Evolutionary conservation across 2,329 filamentous ascomycete species (phyloP).

Genomic region (Domatiomyces catenatus): DNA sequence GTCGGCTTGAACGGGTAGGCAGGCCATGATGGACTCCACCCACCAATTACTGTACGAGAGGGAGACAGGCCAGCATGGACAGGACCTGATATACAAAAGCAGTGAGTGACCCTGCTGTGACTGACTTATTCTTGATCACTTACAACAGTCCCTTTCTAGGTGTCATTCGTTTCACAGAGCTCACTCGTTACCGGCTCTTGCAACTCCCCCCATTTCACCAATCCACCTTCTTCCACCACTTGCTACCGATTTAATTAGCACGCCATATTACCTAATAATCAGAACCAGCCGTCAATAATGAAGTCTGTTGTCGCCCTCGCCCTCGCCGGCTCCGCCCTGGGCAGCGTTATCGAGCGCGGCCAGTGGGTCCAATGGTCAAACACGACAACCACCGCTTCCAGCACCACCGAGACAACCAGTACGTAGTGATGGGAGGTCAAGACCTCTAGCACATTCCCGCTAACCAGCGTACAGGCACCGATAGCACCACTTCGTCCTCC

Average conservation of each 20-base stretch:
- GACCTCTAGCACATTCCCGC: conserved; percentile 18
- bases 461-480: conserved; percentile 16
- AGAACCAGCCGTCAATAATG: conserved; percentile 16
- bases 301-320: conserved; percentile 17
- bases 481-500: conserved; percentile 5
- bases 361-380: conserved; percentile 9
- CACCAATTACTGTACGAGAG: background rate
- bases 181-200: conserved; percentile 30
- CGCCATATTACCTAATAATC: background rate
- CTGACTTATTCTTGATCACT: conserved; percentile 7
- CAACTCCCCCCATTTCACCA: background rate
- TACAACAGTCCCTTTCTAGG: conserved; percentile 3
- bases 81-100: background rate
- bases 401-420: conserved; percentile 11
- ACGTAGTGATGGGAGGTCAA: conserved; percentile 13
- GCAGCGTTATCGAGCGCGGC: conserved; percentile 9
- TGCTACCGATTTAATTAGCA: background rate
- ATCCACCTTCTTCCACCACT: conserved; percentile 1
- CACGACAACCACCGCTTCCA: conserved; percentile 10
- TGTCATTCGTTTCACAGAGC: conserved; percentile 21
- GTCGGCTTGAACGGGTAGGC: background rate
- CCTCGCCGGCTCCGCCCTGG: conserved; percentile 15
- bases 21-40: background rate
- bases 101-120: background rate
- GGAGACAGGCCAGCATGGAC: background rate